A percentile compares a stretch with the other conserved stretches of the same genome.
phyloP scores from a whole-genome alignment of 2,329 filamentous ascomycete species.

The Elsinoe ampelina region DNA sequence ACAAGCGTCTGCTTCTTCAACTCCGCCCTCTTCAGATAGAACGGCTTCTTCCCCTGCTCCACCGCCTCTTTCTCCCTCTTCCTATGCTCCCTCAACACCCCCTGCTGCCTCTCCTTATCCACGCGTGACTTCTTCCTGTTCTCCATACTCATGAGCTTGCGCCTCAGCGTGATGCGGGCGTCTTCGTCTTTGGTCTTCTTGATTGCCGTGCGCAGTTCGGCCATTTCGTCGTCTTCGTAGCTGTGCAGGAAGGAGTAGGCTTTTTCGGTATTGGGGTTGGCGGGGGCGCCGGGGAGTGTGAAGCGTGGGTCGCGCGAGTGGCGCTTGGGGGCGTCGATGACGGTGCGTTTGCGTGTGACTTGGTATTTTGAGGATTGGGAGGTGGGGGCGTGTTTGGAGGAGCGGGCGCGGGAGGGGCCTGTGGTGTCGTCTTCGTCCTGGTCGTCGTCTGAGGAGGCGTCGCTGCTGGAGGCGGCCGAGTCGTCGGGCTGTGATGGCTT shows the following conservation, averaged over 20 bases:
- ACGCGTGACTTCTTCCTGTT: constrained; percentile 62
- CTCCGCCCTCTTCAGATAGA: constrained; percentile 83
- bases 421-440: constrained; percentile 25
- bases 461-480: not conserved
- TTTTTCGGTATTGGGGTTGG: constrained; percentile 52
- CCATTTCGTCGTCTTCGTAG: constrained; percentile 77
- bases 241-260: constrained; percentile 84
- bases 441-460: not conserved
- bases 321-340: constrained; percentile 53
- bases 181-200: constrained; percentile 56
- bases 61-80: constrained; percentile 76
- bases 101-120: constrained; percentile 59
- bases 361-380: constrained; percentile 74
- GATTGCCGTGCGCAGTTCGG: constrained; percentile 59
- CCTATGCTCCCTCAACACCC: constrained; percentile 65
- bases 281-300: constrained; percentile 38
- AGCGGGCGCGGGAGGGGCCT: constrained; percentile 36
- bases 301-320: constrained; percentile 76
- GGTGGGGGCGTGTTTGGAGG: constrained; percentile 81
- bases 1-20: constrained; percentile 77
- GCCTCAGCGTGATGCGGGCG: constrained; percentile 61
- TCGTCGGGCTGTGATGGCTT: not conserved
- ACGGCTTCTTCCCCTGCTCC: constrained; percentile 81
- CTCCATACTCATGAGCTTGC: constrained; percentile 67
- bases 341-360: constrained; percentile 70